phyloP scores from a whole-genome alignment of 164 flowering plant species.

The Umbellularia californica region DNA sequence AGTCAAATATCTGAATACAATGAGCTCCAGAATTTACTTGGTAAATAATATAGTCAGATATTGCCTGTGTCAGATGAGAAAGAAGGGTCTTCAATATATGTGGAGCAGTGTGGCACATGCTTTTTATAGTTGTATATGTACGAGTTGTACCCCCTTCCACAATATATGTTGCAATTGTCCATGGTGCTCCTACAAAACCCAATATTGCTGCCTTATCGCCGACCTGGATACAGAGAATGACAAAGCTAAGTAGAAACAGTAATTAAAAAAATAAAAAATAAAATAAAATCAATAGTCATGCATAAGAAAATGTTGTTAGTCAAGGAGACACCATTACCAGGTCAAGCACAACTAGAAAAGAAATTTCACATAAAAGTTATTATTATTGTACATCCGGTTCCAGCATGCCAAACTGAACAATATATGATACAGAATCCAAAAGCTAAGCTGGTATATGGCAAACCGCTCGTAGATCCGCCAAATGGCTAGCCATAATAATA shows the following conservation, averaged over 20 bases:
- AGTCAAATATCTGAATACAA: slow-evolving; percentile 94
- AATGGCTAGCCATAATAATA: neutral
- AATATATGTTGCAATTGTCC: slow-evolving; percentile 94
- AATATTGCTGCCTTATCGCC: slow-evolving; percentile 82
- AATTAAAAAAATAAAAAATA: neutral
- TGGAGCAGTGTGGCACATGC: slow-evolving; percentile 96
- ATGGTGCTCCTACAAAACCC: slow-evolving; percentile 98
- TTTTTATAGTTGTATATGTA: slow-evolving; percentile 79
- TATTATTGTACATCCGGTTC: neutral
- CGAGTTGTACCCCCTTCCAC: slow-evolving; percentile 95
- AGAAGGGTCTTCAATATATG: slow-evolving; percentile 71
- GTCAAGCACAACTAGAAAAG: neutral
- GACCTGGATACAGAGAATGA: slow-evolving; percentile 40
- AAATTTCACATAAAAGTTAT: neutral
- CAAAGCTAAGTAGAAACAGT: neutral
- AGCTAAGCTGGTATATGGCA: neutral
- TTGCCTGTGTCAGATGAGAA: slow-evolving; percentile 75
- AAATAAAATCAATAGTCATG: neutral
- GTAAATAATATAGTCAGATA: slow-evolving; percentile 72
- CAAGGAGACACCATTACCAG: neutral
- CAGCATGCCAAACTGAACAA: neutral
- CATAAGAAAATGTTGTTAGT: no score
- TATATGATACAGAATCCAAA: neutral
- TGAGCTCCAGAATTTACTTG: slow-evolving; percentile 96
- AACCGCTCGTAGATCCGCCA: neutral